phyloP scores from a whole-genome alignment of 1,284 basidiomycete species.

The Porogramme epimiltina region DNA sequence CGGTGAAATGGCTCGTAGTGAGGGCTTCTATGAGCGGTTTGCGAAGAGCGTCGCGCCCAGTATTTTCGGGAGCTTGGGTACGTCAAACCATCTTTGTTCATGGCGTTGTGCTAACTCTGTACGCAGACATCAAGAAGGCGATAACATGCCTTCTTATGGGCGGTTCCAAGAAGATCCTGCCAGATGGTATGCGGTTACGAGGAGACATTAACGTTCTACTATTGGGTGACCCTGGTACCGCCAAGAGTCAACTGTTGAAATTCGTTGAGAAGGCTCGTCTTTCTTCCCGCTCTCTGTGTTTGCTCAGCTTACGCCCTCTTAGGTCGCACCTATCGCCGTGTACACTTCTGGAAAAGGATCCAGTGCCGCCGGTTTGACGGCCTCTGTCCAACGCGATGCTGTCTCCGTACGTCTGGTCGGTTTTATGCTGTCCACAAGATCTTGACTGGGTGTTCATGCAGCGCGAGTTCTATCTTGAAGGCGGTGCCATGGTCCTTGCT shows the following conservation, averaged over 20 bases:
- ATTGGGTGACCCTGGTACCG: conserved; percentile 97
- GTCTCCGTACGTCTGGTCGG: conserved; percentile 68
- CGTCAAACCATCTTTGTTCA: conserved; percentile 25
- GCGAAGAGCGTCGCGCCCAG: conserved; percentile 94
- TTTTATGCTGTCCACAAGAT: not conserved
- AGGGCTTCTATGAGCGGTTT: conserved; percentile 94
- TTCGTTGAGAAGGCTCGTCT: conserved; percentile 91
- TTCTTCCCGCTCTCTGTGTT: not conserved
- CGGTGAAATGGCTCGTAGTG: conserved; percentile 84
- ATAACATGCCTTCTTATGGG: conserved; percentile 95
- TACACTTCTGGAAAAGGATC: conserved; percentile 99
- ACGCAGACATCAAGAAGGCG: conserved; percentile 94
- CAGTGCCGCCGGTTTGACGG: conserved; percentile 97
- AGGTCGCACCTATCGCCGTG: conserved; percentile 96
- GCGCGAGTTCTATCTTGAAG: conserved; percentile 99
- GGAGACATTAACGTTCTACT: conserved; percentile 98
- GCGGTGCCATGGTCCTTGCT: conserved; percentile 98
- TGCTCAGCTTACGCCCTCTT: not conserved
- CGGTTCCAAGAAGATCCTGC: conserved; percentile 97
- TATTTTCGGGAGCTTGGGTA: conserved; percentile 94
- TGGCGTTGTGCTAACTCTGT: not conserved
- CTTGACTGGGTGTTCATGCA: too few species aligned
- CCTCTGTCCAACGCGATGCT: conserved; percentile 94
- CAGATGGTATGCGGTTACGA: conserved; percentile 95
- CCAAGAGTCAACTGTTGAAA: conserved; percentile 96